Base-by-base conservation (phyloP, 352 stramenopile genomes). In the Phytophthora idaei region DNA sequence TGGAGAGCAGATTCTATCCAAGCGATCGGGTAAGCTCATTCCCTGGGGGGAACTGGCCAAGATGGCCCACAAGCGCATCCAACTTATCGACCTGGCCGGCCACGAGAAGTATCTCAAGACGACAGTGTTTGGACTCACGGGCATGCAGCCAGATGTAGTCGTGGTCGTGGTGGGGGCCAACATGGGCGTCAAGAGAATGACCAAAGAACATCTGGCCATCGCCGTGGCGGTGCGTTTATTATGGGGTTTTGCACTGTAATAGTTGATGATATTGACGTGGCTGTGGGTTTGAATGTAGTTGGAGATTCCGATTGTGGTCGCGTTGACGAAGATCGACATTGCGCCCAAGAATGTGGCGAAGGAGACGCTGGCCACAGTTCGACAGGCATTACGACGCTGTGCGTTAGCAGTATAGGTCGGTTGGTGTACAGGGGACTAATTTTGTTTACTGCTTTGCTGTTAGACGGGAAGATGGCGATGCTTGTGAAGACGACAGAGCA, bases 61-160 rank as follows among this genome's bases (percentile, higher is more conserved):
- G 58, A 59, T 89, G 29, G 81, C 86, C 52, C 76, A 91, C 76
- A 94, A 94, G 61, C 80, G 87, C 25, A 89, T 96, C 46, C 88
- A 96, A 68, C 71, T 96, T n/a, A 96, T 96, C 55, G 88, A 96
- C 52, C 67, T 96, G 53, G 88, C 88, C 0, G 74, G 98, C 11
- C 98, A 99, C 71, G 97, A 99, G 63, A 98, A 98, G 67, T 99
- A 99, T 79, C 83, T 99, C 39, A 99, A 99, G 83, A 99, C 98
- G 37, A 99, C 97, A 15, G 98, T 99, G 48, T 99, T 99, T 82
- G 97, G 98, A 6, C 92, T 99, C 31, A 99, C 96, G 11, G 96
- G 93, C 29, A 98, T 98, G 80, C 94, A 98, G 68, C 94, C 96
- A 5, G 96, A 99, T 78, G 97, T 98, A 57, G 90, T 95, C 8